Base-by-base conservation (phyloP, 73 alveolate genomes). In the Tetrahymena borealis region DNA sequence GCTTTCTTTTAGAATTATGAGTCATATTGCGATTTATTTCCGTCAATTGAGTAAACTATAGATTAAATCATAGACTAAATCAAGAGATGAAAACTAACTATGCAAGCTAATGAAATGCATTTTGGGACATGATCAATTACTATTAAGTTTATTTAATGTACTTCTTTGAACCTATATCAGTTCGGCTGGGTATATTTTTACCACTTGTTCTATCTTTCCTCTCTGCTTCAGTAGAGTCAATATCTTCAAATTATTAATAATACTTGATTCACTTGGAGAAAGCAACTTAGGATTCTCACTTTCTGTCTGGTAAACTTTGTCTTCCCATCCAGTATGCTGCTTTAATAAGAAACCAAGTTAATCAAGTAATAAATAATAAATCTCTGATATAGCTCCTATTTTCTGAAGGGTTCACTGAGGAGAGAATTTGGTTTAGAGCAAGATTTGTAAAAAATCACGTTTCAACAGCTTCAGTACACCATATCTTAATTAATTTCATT, bases 391-490 rank as follows among this genome's bases (percentile, higher is more conserved):
- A 6, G 37, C 85, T 35, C 33, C 6, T 60, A 24, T 60, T 60
- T 35, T 60, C 85, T 60, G 38, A 60, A 60, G 85, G 28, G 38
- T 60, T 60, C 85, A 60, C 85, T 60, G 85, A 60, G 85, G n/a
- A 60, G 28, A 60, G 38, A 60, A 7, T 60, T 60, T 39, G n/a
- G n/a, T 60, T 15, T 9, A 60, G 85, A 60, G 28, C 28, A 24
- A 24, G 85, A 3, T 15, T 60, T 60, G 85, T 60, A 60, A 60
- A 60, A 60, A 35, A 24, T 60, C 35, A n/a, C 85, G 31, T 60
- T 60, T 60, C n/a, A n/a, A 60, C 85, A 60, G 85, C 85, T 60
- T 60, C 85, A 60, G 85, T 60, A 60, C 85, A n/a, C n/a, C n/a
- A n/a, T n/a, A n/a, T n/a, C 31, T 60, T 60, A 15, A n/a, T 1